phyloP scores from a whole-genome alignment of 495 filamentous ascomycete genomes.

The Xylaria nigripes region DNA sequence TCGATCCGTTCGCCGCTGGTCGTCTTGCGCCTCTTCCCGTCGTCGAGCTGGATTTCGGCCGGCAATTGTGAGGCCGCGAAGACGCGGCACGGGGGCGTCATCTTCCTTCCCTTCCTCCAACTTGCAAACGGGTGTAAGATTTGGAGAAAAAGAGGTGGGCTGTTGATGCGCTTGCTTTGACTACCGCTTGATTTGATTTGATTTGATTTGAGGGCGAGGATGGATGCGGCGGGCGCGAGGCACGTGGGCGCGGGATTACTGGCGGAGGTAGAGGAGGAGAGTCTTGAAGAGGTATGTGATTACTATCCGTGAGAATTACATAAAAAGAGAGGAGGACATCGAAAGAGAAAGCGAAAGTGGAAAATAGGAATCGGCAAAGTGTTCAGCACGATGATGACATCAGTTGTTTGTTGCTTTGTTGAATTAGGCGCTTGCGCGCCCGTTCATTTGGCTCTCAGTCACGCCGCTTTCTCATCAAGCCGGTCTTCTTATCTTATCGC shows the following conservation, averaged over 20 bases:
- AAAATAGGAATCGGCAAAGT: neutral
- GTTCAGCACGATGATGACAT: neutral
- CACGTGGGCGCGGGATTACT: conserved; percentile 55
- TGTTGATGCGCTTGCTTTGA: too few species aligned
- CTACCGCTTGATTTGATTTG: too few species aligned
- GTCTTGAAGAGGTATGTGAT: conserved; percentile 60
- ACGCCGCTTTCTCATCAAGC: neutral
- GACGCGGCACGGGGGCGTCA: conserved; percentile 52
- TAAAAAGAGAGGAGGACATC: neutral
- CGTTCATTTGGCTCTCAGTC: neutral
- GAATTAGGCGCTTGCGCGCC: neutral
- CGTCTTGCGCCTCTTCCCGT: conserved; percentile 44
- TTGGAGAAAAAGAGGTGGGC: too few species aligned
- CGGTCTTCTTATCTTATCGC: conserved; percentile 26
- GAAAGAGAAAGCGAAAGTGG: neutral
- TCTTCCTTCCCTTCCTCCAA: conserved; percentile 23
- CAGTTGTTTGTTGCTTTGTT: neutral
- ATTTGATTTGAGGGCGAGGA: too few species aligned
- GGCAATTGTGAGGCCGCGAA: conserved; percentile 50
- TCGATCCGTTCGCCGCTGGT: conserved; percentile 37
- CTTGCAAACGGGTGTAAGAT: too few species aligned
- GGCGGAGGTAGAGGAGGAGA: conserved; percentile 53
- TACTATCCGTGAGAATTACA: too few species aligned
- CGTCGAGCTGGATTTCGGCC: conserved; percentile 38
- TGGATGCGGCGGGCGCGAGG: conserved; percentile 17